Percentiles rank a stretch among this genome's conserved stretches.
These are phyloP conservation scores for Bassia scoparia DNA, from an alignment of 148 eudicot species.

Conservation along the genomic window DNA sequence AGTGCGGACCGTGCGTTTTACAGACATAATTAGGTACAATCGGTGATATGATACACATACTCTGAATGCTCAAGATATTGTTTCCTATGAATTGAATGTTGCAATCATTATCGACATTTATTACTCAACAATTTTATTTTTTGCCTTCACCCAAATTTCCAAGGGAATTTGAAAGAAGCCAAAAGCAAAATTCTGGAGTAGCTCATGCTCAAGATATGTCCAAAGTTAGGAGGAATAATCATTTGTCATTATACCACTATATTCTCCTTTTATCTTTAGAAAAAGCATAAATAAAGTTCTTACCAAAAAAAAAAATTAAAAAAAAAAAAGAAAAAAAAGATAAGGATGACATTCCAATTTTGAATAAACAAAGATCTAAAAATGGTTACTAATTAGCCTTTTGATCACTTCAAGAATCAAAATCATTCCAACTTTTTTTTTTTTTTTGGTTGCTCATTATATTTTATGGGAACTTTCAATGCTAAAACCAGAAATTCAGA, in stretches of 20 bases:
- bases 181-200: slow-evolving; percentile 9
- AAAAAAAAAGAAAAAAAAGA: background rate
- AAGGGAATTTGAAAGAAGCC: background rate
- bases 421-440: background rate
- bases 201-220: slow-evolving; percentile 16
- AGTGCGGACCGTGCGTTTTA: no score
- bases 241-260: slow-evolving; percentile 24
- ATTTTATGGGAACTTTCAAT: slow-evolving; percentile 29
- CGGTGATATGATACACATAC: no score
- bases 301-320: background rate
- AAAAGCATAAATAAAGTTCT: slow-evolving; percentile 31
- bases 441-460: background rate
- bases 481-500: slow-evolving; percentile 19
- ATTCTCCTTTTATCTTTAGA: slow-evolving; percentile 28
- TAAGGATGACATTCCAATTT: slow-evolving; percentile 20
- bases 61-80: no score
- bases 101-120: no score
- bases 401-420: slow-evolving; percentile 20
- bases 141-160: background rate
- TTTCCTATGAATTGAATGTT: no score
- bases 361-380: background rate
- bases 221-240: slow-evolving; percentile 22
- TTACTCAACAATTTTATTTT: no score
- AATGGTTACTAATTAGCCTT: slow-evolving; percentile 10
- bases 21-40: no score